Percentiles rank a stretch among this genome's conserved stretches.
Conservation (phyloP, 169 alveolate species). For the Miamiensis avidus region DNA sequence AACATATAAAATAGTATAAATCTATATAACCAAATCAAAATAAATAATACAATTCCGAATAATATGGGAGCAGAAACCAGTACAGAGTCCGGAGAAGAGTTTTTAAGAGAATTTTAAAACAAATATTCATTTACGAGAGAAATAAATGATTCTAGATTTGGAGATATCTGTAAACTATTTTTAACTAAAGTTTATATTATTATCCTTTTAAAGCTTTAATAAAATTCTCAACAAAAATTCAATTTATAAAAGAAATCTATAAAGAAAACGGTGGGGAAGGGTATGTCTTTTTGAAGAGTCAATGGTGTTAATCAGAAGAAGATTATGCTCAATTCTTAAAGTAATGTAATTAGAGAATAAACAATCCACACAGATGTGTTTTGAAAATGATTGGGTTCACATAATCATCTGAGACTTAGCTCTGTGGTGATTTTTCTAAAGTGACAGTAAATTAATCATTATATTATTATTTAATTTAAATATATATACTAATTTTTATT, state of each 20-base stretch:
- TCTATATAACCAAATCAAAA: too few species aligned
- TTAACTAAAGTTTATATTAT: not conserved
- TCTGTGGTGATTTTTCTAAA: constrained; percentile 29
- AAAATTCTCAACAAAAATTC: not conserved
- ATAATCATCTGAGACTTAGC: constrained; percentile 12
- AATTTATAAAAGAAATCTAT: constrained; percentile 9
- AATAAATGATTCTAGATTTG: constrained; percentile 21
- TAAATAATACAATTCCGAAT: too few species aligned
- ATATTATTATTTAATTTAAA: too few species aligned
- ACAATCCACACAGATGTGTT: not conserved
- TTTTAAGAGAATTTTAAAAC: not conserved
- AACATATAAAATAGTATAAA: too few species aligned
- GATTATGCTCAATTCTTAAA: constrained; percentile 7
- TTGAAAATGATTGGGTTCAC: constrained; percentile 20
- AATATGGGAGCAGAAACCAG: too few species aligned
- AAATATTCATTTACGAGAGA: constrained; percentile 7
- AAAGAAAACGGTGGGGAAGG: constrained; percentile 3
- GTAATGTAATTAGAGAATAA: constrained; percentile 8
- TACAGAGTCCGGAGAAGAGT: not conserved
- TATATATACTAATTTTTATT: too few species aligned
- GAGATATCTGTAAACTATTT: constrained; percentile 7
- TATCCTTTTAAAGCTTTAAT: too few species aligned
- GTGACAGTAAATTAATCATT: not conserved
- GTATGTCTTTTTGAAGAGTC: constrained; percentile 4
- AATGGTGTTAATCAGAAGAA: constrained; percentile 16